Conservation (phyloP, 148 eudicot genomes). For the Agrostemma githago region DNA sequence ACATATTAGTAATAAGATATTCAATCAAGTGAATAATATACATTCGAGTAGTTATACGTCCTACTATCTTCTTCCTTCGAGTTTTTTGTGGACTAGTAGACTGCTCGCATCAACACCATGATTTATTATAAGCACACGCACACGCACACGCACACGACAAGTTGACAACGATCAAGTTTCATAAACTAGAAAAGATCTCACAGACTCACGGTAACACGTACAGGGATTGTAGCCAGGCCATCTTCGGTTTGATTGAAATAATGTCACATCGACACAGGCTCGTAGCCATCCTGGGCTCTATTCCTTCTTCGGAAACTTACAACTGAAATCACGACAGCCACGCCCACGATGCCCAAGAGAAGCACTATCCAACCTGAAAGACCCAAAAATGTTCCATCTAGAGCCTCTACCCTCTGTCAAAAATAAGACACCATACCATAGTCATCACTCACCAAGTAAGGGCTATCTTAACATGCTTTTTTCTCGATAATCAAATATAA, state of each 20-base stretch:
- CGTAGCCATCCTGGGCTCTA: conserved; percentile 34
- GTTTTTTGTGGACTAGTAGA: background rate
- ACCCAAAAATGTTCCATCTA: background rate
- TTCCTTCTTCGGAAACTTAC: conserved; percentile 21
- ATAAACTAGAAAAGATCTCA: background rate
- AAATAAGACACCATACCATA: background rate
- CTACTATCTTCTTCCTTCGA: background rate
- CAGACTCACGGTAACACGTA: no score
- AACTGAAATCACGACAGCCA: conserved; percentile 16
- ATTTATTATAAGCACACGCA: background rate
- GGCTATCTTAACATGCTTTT: background rate
- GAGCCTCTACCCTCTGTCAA: conserved; percentile 2
- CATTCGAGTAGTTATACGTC: background rate
- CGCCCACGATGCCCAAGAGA: conserved; percentile 28
- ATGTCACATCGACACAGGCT: conserved; percentile 27
- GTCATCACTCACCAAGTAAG: background rate
- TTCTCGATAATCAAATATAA: background rate
- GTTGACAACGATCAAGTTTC: background rate
- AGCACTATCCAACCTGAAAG: conserved; percentile 9
- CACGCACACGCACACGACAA: no score
- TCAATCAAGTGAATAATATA: background rate
- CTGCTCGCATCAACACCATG: background rate
- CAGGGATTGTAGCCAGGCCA: conserved; percentile 8
- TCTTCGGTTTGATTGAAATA: conserved; percentile 22
- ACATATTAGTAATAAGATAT: no score